A percentile compares a stretch with the other conserved stretches of the same genome.
Evolutionary conservation across 2,329 filamentous ascomycete species (phyloP).

Genomic region (Neonectria magnoliae): DNA sequence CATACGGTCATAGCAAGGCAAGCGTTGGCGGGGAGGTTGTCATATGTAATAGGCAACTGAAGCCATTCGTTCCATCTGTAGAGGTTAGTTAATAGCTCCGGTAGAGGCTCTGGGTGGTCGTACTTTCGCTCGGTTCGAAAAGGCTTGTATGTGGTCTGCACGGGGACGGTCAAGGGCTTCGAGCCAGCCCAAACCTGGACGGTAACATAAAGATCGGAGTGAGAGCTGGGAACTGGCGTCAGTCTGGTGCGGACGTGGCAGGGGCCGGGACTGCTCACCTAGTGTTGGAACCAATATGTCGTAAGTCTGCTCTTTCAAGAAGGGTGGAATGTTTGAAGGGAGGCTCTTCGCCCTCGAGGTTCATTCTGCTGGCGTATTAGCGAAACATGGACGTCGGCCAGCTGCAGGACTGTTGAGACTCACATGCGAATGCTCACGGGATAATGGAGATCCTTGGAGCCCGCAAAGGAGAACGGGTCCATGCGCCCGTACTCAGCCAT

Average conservation of each 20-base stretch:
- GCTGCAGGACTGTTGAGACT: background rate
- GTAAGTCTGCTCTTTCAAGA: conserved; percentile 79
- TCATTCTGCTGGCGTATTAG: conserved; percentile 52
- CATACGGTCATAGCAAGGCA: conserved; percentile 93
- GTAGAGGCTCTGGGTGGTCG: conserved; percentile 15
- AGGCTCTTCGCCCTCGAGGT: conserved; percentile 57
- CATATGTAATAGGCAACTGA: conserved; percentile 84
- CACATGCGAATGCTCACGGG: conserved; percentile 75
- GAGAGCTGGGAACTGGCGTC: conserved; percentile 60
- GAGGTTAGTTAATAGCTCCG: conserved; percentile 21
- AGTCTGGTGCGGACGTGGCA: conserved; percentile 29
- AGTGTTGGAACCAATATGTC: conserved; percentile 87
- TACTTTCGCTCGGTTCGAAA: conserved; percentile 80
- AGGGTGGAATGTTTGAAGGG: conserved; percentile 70
- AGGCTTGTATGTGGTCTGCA: conserved; percentile 91
- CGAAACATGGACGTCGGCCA: background rate
- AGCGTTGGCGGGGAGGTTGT: conserved; percentile 81
- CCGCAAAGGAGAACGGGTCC: conserved; percentile 97
- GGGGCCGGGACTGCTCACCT: conserved; percentile 58
- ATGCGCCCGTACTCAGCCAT: conserved; percentile 65
- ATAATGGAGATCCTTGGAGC: conserved; percentile 83
- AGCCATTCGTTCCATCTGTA: conserved; percentile 95
- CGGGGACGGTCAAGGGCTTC: conserved; percentile 89
- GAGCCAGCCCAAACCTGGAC: conserved; percentile 95
- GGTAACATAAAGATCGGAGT: conserved; percentile 92